These are phyloP conservation scores for Lipomyces yamadae DNA, from an alignment of 805 yeast genomes.

Conservation along the genomic window DNA sequence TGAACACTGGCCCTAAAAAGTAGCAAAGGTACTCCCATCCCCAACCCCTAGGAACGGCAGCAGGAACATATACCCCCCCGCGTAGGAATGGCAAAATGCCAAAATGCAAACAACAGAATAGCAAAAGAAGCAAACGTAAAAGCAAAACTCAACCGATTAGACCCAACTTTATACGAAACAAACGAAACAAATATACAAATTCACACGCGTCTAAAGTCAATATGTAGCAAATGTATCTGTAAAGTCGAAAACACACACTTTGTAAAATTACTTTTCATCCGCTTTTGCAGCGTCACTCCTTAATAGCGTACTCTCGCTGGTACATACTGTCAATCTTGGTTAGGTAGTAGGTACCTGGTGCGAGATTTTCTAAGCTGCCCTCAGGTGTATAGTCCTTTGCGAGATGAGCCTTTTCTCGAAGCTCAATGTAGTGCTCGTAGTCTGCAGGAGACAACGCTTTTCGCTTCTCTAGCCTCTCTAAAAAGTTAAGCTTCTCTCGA, in stretches of 20 bases:
- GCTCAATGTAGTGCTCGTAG: conserved; percentile 77
- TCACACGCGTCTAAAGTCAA: not conserved
- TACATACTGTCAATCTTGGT: conserved; percentile 81
- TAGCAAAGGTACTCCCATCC: not conserved
- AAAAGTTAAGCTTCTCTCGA: conserved; percentile 66
- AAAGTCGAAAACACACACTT: not conserved
- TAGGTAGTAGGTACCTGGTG: conserved; percentile 81
- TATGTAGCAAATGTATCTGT: not conserved
- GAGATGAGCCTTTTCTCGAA: conserved; percentile 89
- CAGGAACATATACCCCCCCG: not conserved
- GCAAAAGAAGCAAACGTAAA: not conserved
- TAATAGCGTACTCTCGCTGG: conserved; percentile 79
- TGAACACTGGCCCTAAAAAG: not conserved
- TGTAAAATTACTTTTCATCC: conserved; percentile 34
- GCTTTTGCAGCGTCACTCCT: conserved; percentile 49
- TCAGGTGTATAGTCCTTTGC: conserved; percentile 77
- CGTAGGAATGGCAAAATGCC: not conserved
- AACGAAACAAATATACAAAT: not conserved
- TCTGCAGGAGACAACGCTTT: conserved; percentile 69
- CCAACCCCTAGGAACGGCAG: not conserved
- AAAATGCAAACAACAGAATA: not conserved
- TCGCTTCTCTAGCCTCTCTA: conserved; percentile 70
- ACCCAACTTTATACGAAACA: not conserved
- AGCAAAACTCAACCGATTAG: not conserved
- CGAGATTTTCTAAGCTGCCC: conserved; percentile 75